These are phyloP conservation scores for Tulasnella sp. DNA, from an alignment of 768 basidiomycete genomes.

Conservation along the genomic window DNA sequence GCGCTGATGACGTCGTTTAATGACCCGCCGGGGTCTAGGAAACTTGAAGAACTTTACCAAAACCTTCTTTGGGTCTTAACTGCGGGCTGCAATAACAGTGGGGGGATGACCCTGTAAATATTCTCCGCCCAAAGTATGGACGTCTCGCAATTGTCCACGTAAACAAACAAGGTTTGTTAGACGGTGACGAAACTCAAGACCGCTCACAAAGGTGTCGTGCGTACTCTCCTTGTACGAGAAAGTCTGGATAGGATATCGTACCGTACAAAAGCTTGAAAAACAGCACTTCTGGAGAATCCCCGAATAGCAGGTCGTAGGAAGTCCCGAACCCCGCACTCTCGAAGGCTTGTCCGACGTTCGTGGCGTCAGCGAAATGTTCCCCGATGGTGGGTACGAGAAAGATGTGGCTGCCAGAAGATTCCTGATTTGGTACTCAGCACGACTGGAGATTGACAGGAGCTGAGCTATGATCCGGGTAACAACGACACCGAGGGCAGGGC, in stretches of 20 bases:
- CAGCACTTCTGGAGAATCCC: slow-evolving; percentile 12
- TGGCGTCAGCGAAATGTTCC: neutral
- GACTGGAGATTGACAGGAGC: no score
- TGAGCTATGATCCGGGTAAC: no score
- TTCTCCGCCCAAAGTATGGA: slow-evolving; percentile 65
- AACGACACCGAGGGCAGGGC: no score
- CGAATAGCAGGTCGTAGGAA: slow-evolving; percentile 22
- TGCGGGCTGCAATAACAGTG: slow-evolving; percentile 27
- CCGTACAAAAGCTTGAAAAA: neutral
- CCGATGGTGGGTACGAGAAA: slow-evolving; percentile 12
- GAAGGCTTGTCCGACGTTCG: slow-evolving; percentile 16
- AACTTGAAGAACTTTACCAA: slow-evolving; percentile 89
- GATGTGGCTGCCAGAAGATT: neutral
- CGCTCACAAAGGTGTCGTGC: slow-evolving; percentile 49
- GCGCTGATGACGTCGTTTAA: no score
- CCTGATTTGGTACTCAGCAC: neutral
- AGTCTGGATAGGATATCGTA: neutral
- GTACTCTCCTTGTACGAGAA: neutral
- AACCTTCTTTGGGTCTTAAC: slow-evolving; percentile 85
- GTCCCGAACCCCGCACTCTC: slow-evolving; percentile 20
- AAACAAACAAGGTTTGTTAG: no score
- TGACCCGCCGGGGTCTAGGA: no score
- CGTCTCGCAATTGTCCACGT: slow-evolving; percentile 81
- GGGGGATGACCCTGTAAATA: neutral
- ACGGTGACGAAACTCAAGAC: no score